Percentiles rank a stretch among this genome's conserved stretches.
Evolutionary conservation across 768 basidiomycete genomes (phyloP).

Genomic region (Boletus sensibilis): DNA sequence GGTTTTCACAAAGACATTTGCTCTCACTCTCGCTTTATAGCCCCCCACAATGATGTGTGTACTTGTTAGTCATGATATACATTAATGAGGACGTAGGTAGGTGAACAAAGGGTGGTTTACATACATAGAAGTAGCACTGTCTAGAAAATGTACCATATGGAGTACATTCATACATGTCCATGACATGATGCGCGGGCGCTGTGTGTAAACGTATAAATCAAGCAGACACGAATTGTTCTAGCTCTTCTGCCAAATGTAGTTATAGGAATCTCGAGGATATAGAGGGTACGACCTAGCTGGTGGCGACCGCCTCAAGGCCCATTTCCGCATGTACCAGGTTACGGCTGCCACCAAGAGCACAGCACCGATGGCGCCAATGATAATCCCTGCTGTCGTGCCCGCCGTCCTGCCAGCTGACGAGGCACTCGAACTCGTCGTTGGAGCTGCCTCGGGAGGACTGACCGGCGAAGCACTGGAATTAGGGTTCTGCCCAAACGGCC

Average conservation of each 20-base stretch:
- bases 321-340: constrained; percentile 50
- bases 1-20: background rate
- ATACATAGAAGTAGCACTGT: background rate
- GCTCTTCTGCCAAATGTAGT: constrained; percentile 18
- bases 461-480: constrained; percentile 22
- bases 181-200: background rate
- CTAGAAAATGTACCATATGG: background rate
- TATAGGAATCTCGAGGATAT: constrained; percentile 19
- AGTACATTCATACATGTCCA: background rate
- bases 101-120: background rate
- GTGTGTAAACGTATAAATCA: background rate
- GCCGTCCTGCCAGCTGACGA: constrained; percentile 33
- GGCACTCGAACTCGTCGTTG: constrained; percentile 17
- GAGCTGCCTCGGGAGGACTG: constrained; percentile 13
- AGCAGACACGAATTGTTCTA: background rate
- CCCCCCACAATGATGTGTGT: background rate
- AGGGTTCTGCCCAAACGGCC: constrained; percentile 66
- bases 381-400: constrained; percentile 45
- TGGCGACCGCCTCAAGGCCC: constrained; percentile 40
- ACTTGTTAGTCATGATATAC: background rate
- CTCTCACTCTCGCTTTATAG: background rate
- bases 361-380: constrained; percentile 50
- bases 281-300: constrained; percentile 18
- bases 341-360: constrained; percentile 40
- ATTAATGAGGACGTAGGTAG: no score